phyloP scores from a whole-genome alignment of 2,329 filamentous ascomycete genomes.

The Fusarium sp. region DNA sequence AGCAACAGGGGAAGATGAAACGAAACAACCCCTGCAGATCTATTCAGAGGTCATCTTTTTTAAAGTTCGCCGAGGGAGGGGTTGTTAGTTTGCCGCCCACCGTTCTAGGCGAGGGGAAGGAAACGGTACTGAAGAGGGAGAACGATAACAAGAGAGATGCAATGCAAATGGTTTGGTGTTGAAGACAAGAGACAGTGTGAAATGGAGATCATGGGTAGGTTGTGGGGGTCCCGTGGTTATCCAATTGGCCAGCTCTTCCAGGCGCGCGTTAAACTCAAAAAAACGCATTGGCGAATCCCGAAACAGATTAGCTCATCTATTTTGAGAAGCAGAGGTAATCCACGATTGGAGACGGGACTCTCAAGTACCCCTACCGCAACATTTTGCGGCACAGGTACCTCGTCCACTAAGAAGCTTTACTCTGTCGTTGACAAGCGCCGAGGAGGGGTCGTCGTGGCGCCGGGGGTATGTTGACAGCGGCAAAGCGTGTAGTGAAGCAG shows the following conservation, averaged over 20 bases:
- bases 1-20: slow-evolving; percentile 13
- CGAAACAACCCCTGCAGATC: slow-evolving; percentile 1
- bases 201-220: too few species aligned
- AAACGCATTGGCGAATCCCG: slow-evolving; percentile 26
- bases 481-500: slow-evolving; percentile 39
- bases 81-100: not conserved
- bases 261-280: slow-evolving; percentile 45
- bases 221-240: slow-evolving; percentile 19
- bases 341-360: slow-evolving; percentile 24
- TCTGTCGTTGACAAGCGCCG: slow-evolving; percentile 31
- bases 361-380: slow-evolving; percentile 17
- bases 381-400: slow-evolving; percentile 29
- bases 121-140: not conserved
- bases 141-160: not conserved
- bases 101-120: not conserved
- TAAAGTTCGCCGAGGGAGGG: not conserved
- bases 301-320: slow-evolving; percentile 39
- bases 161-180: slow-evolving; percentile 30
- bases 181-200: slow-evolving; percentile 1
- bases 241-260: slow-evolving; percentile 37
- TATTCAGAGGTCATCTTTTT: not conserved
- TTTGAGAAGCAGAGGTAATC: slow-evolving; percentile 24
- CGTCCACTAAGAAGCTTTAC: not conserved
- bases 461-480: slow-evolving; percentile 11
- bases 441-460: slow-evolving; percentile 8